These are phyloP conservation scores for Dryas alaskensis DNA, from an alignment of 306 rosid genomes.

Conservation along the genomic window DNA sequence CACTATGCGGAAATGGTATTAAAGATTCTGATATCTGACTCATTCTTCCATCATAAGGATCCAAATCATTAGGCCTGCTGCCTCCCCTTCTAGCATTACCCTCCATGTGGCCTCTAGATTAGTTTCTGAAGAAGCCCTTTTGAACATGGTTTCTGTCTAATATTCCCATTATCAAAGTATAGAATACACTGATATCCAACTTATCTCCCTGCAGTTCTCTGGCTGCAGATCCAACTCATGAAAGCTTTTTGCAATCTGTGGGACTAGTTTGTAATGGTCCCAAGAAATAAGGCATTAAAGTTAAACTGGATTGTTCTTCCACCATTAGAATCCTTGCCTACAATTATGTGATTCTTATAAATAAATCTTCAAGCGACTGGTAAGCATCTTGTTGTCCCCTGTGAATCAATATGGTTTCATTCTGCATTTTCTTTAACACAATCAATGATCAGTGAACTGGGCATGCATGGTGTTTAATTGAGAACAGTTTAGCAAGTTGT, in stretches of 20 bases:
- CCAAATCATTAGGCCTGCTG: not conserved
- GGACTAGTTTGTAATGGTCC: conserved; percentile 4
- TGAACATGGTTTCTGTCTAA: not conserved
- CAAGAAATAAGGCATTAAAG: conserved; percentile 18
- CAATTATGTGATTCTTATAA: conserved; percentile 29
- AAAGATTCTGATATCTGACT: not conserved
- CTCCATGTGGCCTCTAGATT: conserved; percentile 14
- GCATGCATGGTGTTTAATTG: too few species aligned
- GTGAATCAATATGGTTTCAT: conserved; percentile 25
- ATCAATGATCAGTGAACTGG: conserved; percentile 15
- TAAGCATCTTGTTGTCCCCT: conserved; percentile 30
- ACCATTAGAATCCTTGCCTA: not conserved
- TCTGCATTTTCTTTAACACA: not conserved
- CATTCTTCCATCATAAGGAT: not conserved
- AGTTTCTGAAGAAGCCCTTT: not conserved
- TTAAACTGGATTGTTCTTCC: not conserved
- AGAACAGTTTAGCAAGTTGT: not conserved
- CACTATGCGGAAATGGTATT: too few species aligned
- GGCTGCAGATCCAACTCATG: conserved; percentile 16
- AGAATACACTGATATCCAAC: conserved; percentile 3
- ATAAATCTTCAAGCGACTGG: conserved; percentile 37
- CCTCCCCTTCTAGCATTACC: not conserved
- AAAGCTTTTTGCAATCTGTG: conserved; percentile 5
- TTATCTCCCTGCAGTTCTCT: conserved; percentile 17
- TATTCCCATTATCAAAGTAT: not conserved